These are phyloP conservation scores for Saccharomyces hybrid DNA, from an alignment of 1,139 yeast species.

Conservation along the genomic window DNA sequence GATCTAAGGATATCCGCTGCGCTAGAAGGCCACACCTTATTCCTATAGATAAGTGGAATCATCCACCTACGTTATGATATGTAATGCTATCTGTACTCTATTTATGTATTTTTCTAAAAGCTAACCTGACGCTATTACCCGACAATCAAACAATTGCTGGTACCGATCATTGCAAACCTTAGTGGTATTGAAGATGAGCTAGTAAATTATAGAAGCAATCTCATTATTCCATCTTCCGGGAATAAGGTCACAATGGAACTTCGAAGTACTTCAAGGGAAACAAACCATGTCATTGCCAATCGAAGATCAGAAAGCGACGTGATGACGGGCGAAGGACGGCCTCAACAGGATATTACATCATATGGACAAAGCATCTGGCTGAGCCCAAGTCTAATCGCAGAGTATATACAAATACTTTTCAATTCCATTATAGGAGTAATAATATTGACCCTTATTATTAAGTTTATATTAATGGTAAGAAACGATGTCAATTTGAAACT, in stretches of 20 bases:
- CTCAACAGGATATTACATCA: background rate
- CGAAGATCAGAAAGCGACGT: background rate
- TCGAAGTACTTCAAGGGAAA: background rate
- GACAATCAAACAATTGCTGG: no score
- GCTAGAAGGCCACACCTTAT: constrained; percentile 25
- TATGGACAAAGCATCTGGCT: background rate
- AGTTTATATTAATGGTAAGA: constrained; percentile 42
- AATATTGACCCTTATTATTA: constrained; percentile 38
- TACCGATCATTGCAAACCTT: no score
- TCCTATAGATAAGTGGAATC: constrained; percentile 1
- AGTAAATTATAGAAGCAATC: no score
- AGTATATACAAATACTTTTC: constrained; percentile 45
- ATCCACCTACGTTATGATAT: no score
- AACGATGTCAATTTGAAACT: constrained; percentile 47
- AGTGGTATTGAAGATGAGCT: no score
- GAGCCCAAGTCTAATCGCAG: constrained; percentile 10
- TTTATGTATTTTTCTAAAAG: no score
- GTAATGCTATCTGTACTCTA: no score
- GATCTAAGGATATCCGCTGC: constrained; percentile 24
- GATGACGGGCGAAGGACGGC: background rate
- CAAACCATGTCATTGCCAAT: background rate
- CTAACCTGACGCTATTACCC: no score
- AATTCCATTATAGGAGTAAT: constrained; percentile 42
- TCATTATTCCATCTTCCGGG: no score
- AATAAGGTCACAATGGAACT: background rate